These are phyloP conservation scores for Hevea brasiliensis DNA, from an alignment of 345 rosid genomes.

Conservation along the genomic window DNA sequence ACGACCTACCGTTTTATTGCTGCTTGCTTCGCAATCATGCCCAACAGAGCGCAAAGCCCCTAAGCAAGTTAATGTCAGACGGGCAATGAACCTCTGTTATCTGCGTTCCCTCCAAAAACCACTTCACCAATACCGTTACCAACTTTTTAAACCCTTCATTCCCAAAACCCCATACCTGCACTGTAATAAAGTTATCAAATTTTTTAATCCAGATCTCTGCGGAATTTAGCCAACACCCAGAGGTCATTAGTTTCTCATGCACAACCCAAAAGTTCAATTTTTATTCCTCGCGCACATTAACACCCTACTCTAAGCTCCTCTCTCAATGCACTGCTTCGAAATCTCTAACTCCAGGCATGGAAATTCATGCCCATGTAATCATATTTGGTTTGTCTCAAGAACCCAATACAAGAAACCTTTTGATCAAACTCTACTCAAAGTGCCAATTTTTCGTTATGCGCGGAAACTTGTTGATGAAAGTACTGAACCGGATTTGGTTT, in stretches of 20 bases:
- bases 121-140: constrained; percentile 27
- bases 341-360: constrained; percentile 35
- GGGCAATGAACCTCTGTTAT: constrained; percentile 34
- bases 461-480: constrained; percentile 53
- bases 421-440: constrained; percentile 41
- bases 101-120: constrained; percentile 28
- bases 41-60: neutral
- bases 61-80: constrained; percentile 18
- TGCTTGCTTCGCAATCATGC: no score
- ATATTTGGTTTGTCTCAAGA: constrained; percentile 31
- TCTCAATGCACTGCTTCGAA: constrained; percentile 45
- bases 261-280: neutral
- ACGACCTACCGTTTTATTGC: neutral
- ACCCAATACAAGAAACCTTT: constrained; percentile 33
- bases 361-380: constrained; percentile 46
- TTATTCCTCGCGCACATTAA: constrained; percentile 4
- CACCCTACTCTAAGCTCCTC: constrained; percentile 37
- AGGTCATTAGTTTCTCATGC: constrained; percentile 5
- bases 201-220: constrained; percentile 17
- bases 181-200: constrained; percentile 5
- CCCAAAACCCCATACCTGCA: constrained; percentile 3
- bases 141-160: constrained; percentile 19
- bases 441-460: constrained; percentile 43
- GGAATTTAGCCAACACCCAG: constrained; percentile 6
- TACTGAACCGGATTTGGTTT: constrained; percentile 54